Conservation (phyloP, 257 asterid genomes). For the Oldenlandia corymbosa region DNA sequence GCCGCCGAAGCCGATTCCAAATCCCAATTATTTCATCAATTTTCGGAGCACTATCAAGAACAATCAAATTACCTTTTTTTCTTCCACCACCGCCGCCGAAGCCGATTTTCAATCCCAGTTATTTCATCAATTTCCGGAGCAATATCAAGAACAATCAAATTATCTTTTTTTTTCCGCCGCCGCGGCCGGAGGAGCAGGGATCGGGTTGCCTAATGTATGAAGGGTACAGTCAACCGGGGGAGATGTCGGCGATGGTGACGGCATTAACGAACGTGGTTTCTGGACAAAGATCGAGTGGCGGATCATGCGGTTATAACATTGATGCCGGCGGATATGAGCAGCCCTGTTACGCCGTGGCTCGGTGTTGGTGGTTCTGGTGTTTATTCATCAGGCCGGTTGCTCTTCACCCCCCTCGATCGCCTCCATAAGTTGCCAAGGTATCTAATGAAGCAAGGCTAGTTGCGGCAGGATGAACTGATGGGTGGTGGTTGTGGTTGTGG, state of each 20-base stretch:
- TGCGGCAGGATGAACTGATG: too few relatives aligned
- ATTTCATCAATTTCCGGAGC: constrained; percentile 10
- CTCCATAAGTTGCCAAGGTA: too few relatives aligned
- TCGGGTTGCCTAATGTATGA: constrained; percentile 30
- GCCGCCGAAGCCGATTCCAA: not conserved
- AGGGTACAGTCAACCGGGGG: constrained; percentile 32
- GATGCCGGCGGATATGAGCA: constrained; percentile 21
- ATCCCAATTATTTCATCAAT: not conserved
- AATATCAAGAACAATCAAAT: constrained; percentile 20
- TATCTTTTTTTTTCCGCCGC: constrained; percentile 30
- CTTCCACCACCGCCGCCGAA: too few relatives aligned
- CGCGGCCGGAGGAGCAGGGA: not conserved
- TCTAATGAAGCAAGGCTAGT: too few relatives aligned
- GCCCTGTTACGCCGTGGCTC: constrained; percentile 26
- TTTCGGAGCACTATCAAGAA: constrained; percentile 16
- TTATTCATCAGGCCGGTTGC: too few relatives aligned
- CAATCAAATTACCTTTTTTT: constrained; percentile 26
- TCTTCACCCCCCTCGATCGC: too few relatives aligned
- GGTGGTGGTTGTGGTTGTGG: too few relatives aligned
- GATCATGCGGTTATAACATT: constrained; percentile 19
- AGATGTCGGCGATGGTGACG: constrained; percentile 69
- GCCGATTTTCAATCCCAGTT: not conserved
- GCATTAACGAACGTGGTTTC: constrained; percentile 64
- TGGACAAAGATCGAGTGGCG: constrained; percentile 33
- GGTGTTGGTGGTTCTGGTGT: constrained; percentile 28